Base-by-base conservation (phyloP, 1,284 basidiomycete genomes). In the Gymnopus androsaceus region DNA sequence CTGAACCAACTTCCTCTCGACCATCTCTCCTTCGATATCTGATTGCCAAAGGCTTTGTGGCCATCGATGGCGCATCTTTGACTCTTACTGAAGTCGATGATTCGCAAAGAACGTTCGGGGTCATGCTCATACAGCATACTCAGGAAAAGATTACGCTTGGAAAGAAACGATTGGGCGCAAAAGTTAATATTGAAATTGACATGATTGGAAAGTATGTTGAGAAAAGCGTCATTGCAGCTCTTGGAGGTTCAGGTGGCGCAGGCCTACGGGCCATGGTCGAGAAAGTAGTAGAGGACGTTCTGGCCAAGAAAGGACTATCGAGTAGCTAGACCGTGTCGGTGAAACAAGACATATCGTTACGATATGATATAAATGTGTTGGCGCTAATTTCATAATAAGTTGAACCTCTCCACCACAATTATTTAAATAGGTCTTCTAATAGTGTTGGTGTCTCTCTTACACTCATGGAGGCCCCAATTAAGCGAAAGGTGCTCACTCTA, bases 71-170 rank as follows among this genome's bases (percentile, higher is more conserved):
- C 19, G 86, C 95, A 2, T 97, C 94, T 2, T 78, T 99, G 46
- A 99, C 96, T 0, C 68, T 99, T 61, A 53, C 51, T 27, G 51
- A 44, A 28, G 51, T 53, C 7, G 8, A n/a, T 12, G 51, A 53
- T 17, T 25, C 41, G n/a, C 31, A 19, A 21, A 27, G 41, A 25
- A 45, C 51, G 11, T 45, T 53, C 17, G 41, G 51, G 2, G 84
- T 99, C 59, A 98, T 98, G 92, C 83, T 99, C 59, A 97, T 99
- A 72, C 86, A 87, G 59, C 95, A 99, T 72, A 97, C 94, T 30
- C 94, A 97, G 67, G 77, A 87, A 64, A 93, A 90, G 73, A 90
- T 98, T 59, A 92, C 94, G 6, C 77, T 99, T 48, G 82, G 83
- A 28, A 78, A 74, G 54, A 98, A 99, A 74, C 67, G 71, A 9